Conservation (phyloP, 148 eudicot species). For the Chenopodium suecicum region DNA sequence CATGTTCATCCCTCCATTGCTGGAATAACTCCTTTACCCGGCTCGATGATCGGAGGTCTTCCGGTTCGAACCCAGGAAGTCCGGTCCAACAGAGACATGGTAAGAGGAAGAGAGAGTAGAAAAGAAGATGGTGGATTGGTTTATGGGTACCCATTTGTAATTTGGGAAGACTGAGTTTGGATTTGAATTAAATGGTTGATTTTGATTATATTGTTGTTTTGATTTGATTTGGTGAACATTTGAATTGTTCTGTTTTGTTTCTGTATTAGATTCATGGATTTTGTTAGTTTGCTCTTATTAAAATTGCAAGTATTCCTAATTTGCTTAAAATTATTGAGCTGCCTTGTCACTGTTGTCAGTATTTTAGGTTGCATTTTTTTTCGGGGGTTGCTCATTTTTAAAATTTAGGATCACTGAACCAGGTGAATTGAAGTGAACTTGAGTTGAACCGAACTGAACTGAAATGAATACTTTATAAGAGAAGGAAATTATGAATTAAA, state of each 20-base stretch:
- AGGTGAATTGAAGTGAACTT: too few relatives aligned
- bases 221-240: not conserved
- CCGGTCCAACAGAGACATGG: slow-evolving; percentile 10
- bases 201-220: slow-evolving; percentile 1
- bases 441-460: too few relatives aligned
- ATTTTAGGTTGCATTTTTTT: too few relatives aligned
- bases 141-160: slow-evolving; percentile 26
- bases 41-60: slow-evolving; percentile 32
- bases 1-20: slow-evolving; percentile 51
- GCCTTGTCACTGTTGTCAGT: too few relatives aligned
- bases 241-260: not conserved
- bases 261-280: too few relatives aligned
- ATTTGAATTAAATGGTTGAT: not conserved
- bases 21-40: slow-evolving; percentile 42
- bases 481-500: too few relatives aligned
- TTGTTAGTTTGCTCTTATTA: too few relatives aligned
- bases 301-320: too few relatives aligned
- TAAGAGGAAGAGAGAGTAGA: slow-evolving; percentile 19
- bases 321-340: too few relatives aligned
- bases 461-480: too few relatives aligned
- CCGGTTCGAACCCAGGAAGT: slow-evolving; percentile 27
- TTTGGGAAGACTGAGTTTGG: not conserved
- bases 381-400: too few relatives aligned
- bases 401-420: too few relatives aligned
- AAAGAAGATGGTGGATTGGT: slow-evolving; percentile 2